A percentile compares a stretch with the other conserved stretches of the same genome.
These are phyloP conservation scores for Heimioporus sp. DNA, from an alignment of 768 basidiomycete species.

Conservation along the genomic window DNA sequence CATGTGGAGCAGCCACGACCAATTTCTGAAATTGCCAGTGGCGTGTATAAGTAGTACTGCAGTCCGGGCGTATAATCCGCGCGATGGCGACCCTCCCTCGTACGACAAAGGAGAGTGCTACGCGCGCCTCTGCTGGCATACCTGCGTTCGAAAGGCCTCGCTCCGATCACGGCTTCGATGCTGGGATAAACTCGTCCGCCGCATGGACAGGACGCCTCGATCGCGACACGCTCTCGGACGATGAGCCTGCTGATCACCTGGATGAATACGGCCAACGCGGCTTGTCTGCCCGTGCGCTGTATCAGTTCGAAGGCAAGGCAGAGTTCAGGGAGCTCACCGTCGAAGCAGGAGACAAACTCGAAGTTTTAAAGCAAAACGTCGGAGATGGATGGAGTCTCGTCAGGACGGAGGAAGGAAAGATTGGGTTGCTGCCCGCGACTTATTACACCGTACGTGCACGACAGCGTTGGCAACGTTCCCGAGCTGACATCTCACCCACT, in stretches of 20 bases:
- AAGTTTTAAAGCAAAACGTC: slow-evolving; percentile 67
- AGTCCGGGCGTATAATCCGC: background rate
- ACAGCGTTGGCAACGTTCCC: background rate
- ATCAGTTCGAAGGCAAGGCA: slow-evolving; percentile 70
- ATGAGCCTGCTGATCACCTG: slow-evolving; percentile 41
- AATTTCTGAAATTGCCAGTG: background rate
- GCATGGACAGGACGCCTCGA: slow-evolving; percentile 73
- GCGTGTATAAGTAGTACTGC: background rate
- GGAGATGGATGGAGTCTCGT: slow-evolving; percentile 84
- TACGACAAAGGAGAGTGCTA: slow-evolving; percentile 20
- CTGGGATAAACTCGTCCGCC: slow-evolving; percentile 72
- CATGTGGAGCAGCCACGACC: background rate
- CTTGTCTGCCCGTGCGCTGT: slow-evolving; percentile 64
- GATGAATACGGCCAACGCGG: slow-evolving; percentile 35
- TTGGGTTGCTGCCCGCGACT: slow-evolving; percentile 65
- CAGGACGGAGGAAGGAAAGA: slow-evolving; percentile 50
- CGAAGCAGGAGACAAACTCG: slow-evolving; percentile 66
- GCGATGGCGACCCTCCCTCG: slow-evolving; percentile 40
- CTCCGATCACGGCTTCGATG: slow-evolving; percentile 55
- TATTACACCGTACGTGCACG: slow-evolving; percentile 65
- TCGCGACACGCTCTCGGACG: slow-evolving; percentile 47
- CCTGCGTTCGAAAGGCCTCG: slow-evolving; percentile 20
- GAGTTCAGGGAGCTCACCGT: slow-evolving; percentile 73
- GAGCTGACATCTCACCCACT: slow-evolving; percentile 1
- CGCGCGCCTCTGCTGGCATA: slow-evolving; percentile 5